Evolutionary conservation across 148 eudicot species (phyloP).

Genomic region (Heliamphora exappendiculata): DNA sequence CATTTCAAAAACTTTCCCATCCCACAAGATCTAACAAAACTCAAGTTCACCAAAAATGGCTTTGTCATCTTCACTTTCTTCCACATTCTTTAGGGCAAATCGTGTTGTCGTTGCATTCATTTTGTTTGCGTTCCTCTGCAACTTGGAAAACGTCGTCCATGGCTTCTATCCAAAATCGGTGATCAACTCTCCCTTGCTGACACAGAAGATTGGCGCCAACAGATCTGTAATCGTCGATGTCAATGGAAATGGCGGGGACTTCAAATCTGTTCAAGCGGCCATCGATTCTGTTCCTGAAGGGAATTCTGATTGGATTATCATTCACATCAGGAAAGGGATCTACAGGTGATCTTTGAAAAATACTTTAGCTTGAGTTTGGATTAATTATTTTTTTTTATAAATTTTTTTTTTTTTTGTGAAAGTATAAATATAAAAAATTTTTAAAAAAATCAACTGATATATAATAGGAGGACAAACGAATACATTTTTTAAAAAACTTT

Average conservation of each 20-base stretch:
- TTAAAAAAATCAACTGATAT: no score
- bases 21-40: neutral
- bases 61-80: neutral
- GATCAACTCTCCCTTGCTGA: constrained; percentile 37
- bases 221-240: constrained; percentile 53
- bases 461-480: no score
- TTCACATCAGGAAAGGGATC: constrained; percentile 65
- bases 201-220: constrained; percentile 32
- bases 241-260: constrained; percentile 57
- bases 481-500: no score
- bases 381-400: no score
- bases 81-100: constrained; percentile 11
- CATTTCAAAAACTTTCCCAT: neutral
- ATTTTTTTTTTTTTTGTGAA: no score
- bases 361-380: no score
- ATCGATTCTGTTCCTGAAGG: constrained; percentile 67
- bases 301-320: constrained; percentile 62
- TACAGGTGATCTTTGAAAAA: constrained; percentile 35
- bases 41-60: constrained; percentile 2
- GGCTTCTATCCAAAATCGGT: constrained; percentile 19
- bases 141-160: constrained; percentile 19
- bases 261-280: constrained; percentile 68
- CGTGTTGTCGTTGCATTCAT: constrained; percentile 16
- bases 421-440: no score
- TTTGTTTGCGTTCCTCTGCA: neutral